Percentiles rank a stretch among this genome's conserved stretches.
Evolutionary conservation across 768 basidiomycete species (phyloP).

Genomic region (Phaeotremella skinneri): DNA sequence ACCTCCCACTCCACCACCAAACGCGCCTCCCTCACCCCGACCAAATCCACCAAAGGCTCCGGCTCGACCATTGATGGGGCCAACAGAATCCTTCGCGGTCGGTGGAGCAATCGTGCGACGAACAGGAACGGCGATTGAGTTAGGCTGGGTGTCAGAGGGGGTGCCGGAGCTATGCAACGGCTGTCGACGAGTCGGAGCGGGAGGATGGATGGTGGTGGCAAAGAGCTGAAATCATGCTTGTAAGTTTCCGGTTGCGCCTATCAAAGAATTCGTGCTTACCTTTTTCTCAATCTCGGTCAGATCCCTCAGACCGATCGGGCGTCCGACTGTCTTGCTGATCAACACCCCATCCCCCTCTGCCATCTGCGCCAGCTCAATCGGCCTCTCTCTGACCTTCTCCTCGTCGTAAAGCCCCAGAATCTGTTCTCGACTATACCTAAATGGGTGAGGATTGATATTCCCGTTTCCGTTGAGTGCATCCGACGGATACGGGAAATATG

Average conservation of each 20-base stretch:
- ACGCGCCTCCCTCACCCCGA: constrained; percentile 48
- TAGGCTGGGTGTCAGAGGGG: constrained; percentile 15
- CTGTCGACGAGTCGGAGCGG: constrained; percentile 73
- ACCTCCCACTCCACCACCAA: constrained; percentile 30
- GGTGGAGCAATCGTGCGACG: constrained; percentile 17
- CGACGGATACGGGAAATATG: constrained; percentile 27
- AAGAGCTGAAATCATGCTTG: constrained; percentile 62
- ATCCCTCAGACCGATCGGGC: constrained; percentile 74
- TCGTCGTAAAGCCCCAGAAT: constrained; percentile 51
- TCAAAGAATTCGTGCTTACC: constrained; percentile 56
- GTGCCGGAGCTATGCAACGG: constrained; percentile 12
- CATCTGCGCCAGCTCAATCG: constrained; percentile 72
- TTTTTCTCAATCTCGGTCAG: constrained; percentile 82
- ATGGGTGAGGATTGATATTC: constrained; percentile 31
- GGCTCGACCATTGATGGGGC: background rate
- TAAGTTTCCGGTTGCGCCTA: background rate
- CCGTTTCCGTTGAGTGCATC: constrained; percentile 24
- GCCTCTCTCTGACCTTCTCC: constrained; percentile 62
- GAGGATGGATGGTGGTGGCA: constrained; percentile 77
- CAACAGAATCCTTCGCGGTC: background rate
- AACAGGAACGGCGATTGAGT: constrained; percentile 16
- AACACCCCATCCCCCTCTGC: constrained; percentile 34
- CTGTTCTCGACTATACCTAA: constrained; percentile 45
- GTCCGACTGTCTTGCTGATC: constrained; percentile 64
- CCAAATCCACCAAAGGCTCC: constrained; percentile 41